Percentiles rank a stretch among this genome's conserved stretches.
These are phyloP conservation scores for Monosporozyma unispora DNA, from an alignment of 805 yeast genomes.

Conservation along the genomic window DNA sequence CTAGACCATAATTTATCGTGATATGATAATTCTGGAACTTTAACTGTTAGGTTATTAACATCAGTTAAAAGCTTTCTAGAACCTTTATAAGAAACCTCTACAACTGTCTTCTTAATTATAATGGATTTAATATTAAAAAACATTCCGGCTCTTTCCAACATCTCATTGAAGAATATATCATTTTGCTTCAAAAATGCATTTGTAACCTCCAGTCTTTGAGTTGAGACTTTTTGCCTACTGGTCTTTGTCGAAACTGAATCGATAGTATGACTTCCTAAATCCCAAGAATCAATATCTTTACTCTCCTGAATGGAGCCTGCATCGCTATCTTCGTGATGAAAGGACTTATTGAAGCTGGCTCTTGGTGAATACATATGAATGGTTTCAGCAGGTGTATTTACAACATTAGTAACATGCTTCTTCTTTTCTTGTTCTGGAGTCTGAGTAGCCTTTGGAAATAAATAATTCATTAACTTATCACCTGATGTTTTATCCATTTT, in stretches of 20 bases:
- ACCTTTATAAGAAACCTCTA: slow-evolving; percentile 64
- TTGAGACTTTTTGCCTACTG: neutral
- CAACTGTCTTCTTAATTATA: slow-evolving; percentile 36
- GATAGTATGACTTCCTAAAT: slow-evolving; percentile 7
- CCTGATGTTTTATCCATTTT: slow-evolving; percentile 51
- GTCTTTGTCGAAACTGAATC: neutral
- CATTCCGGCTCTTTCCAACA: slow-evolving; percentile 64
- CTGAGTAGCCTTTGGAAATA: slow-evolving; percentile 34
- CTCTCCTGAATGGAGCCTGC: slow-evolving; percentile 3
- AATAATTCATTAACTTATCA: slow-evolving; percentile 37
- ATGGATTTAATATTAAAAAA: slow-evolving; percentile 55
- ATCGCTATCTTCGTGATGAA: neutral
- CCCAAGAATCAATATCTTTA: slow-evolving; percentile 15
- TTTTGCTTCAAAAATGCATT: slow-evolving; percentile 2
- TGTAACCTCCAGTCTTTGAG: slow-evolving; percentile 5
- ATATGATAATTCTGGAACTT: slow-evolving; percentile 41
- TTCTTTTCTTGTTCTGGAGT: neutral
- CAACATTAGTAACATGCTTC: neutral
- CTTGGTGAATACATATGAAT: neutral
- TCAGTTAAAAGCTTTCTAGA: slow-evolving; percentile 49
- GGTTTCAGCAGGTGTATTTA: neutral
- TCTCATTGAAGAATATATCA: slow-evolving; percentile 33
- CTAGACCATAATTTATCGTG: slow-evolving; percentile 47
- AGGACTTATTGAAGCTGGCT: neutral
- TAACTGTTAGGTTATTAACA: slow-evolving; percentile 45